A percentile compares a stretch with the other conserved stretches of the same genome.
phyloP scores from a whole-genome alignment of 1,139 yeast species.

The Pichia sp. region DNA sequence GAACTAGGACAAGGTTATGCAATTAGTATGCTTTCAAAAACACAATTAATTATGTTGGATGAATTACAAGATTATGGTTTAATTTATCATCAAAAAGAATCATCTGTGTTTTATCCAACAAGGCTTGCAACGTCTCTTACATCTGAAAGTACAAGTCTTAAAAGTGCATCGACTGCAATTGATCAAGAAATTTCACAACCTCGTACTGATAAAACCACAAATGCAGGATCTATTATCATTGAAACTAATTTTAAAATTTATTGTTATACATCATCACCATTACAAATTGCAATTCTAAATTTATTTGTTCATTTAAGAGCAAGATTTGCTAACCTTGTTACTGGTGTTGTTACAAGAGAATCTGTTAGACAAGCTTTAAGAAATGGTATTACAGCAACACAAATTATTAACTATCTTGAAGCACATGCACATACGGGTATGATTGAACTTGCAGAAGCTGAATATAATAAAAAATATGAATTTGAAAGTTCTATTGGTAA shows the following conservation, averaged over 20 bases:
- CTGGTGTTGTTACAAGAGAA: conserved; percentile 90
- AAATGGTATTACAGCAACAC: conserved; percentile 94
- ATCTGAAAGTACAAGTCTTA: conserved; percentile 67
- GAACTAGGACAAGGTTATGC: conserved; percentile 87
- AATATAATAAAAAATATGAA: conserved; percentile 58
- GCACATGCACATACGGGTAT: conserved; percentile 95
- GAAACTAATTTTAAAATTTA: conserved; percentile 92
- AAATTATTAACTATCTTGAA: conserved; percentile 80
- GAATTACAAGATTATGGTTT: conserved; percentile 90
- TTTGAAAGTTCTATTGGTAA: conserved; percentile 45
- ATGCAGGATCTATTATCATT: conserved; percentile 67
- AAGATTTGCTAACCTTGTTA: conserved; percentile 85
- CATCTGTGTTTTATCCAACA: conserved; percentile 67
- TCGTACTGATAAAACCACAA: conserved; percentile 15
- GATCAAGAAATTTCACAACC: conserved; percentile 45
- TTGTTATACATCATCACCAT: conserved; percentile 91
- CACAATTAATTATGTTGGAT: conserved; percentile 81
- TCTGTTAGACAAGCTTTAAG: conserved; percentile 76
- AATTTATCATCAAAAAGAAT: conserved; percentile 48
- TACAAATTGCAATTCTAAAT: conserved; percentile 88
- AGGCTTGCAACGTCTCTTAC: conserved; percentile 86
- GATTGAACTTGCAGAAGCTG: conserved; percentile 65
- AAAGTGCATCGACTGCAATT: conserved; percentile 66
- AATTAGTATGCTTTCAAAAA: conserved; percentile 61
- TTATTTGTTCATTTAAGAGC: conserved; percentile 79